Conservation (phyloP, 192 early-diverging fungal genomes). For the Coemansia asiatica region DNA sequence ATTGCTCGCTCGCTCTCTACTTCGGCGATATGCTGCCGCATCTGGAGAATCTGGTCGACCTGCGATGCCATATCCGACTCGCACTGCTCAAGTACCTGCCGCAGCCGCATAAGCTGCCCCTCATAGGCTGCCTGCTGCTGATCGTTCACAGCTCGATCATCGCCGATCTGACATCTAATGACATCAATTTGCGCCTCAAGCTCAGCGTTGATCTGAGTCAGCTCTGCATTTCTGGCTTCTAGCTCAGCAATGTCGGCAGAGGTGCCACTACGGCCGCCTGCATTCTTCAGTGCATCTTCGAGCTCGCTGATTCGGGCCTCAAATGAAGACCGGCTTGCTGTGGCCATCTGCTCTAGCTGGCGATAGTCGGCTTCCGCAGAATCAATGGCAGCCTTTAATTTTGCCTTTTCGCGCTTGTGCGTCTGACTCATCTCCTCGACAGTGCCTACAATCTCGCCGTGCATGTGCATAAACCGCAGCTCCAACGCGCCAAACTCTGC, state of each 20-base stretch:
- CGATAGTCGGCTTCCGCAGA: constrained; percentile 24
- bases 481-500: constrained; percentile 24
- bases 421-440: constrained; percentile 35
- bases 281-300: neutral
- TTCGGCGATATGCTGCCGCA: constrained; percentile 42
- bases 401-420: constrained; percentile 27
- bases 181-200: constrained; percentile 35
- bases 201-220: constrained; percentile 16
- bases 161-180: constrained; percentile 22
- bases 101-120: constrained; percentile 18
- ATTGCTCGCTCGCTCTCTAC: constrained; percentile 46
- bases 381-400: constrained; percentile 18
- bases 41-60: constrained; percentile 22
- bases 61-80: constrained; percentile 45
- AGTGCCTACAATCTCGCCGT: constrained; percentile 47
- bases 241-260: neutral
- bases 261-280: neutral
- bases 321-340: constrained; percentile 11
- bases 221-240: constrained; percentile 18
- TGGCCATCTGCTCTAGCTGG: constrained; percentile 27
- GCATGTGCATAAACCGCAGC: constrained; percentile 31
- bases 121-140: constrained; percentile 18
- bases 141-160: constrained; percentile 29
- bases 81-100: constrained; percentile 37
- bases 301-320: constrained; percentile 23